Evolutionary conservation across 179 eudicot species (phyloP).

Genomic region (Camellia oleifera): DNA sequence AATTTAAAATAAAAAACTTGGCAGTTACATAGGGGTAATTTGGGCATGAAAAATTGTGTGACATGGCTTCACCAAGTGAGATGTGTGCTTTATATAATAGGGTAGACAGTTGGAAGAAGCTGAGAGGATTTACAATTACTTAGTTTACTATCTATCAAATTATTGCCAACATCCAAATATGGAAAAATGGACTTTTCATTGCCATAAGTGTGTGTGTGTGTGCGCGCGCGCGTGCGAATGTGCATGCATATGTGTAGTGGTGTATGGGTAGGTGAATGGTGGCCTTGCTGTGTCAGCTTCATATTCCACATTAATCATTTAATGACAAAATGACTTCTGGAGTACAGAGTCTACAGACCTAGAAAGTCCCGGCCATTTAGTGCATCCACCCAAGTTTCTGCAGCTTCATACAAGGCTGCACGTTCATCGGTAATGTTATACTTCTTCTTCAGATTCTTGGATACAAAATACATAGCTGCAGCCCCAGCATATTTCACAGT

Average conservation of each 20-base stretch:
- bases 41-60: too few species aligned
- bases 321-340: not conserved
- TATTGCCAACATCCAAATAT: not conserved
- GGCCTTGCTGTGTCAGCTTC: not conserved
- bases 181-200: not conserved
- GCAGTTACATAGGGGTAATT: too few species aligned
- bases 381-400: conserved; percentile 97
- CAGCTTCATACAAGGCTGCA: conserved; percentile 76
- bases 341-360: conserved; percentile 57
- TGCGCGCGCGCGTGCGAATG: too few species aligned
- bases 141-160: not conserved
- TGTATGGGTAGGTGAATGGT: not conserved
- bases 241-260: not conserved
- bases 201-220: not conserved
- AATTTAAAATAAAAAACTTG: too few species aligned
- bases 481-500: conserved; percentile 88
- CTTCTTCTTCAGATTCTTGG: conserved; percentile 86
- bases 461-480: conserved; percentile 85
- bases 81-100: too few species aligned
- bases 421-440: conserved; percentile 86
- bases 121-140: not conserved
- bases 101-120: not conserved
- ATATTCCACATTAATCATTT: not conserved
- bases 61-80: too few species aligned
- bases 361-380: conserved; percentile 73